Conservation (phyloP, 23 red algal species). For the Gracilaria domingensis region DNA sequence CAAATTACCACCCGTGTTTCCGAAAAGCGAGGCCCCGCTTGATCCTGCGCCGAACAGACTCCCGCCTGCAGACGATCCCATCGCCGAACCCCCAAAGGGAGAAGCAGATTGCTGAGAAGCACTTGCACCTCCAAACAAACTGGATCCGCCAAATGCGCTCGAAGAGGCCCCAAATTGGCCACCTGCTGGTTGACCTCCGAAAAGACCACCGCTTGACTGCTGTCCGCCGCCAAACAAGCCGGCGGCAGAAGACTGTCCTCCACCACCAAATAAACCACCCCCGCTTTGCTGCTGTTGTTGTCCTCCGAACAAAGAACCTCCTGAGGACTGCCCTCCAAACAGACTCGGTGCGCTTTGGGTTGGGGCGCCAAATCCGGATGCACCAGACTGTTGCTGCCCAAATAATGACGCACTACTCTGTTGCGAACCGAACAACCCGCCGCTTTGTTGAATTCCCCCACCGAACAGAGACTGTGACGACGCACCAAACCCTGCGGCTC, state of each 20-base stretch:
- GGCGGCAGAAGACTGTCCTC: neutral
- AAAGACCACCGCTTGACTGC: slow-evolving; percentile 18
- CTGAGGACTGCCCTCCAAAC: slow-evolving; percentile 45
- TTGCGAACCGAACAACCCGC: slow-evolving; percentile 1
- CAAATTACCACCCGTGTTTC: slow-evolving; percentile 34
- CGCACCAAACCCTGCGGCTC: slow-evolving; percentile 4
- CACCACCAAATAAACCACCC: slow-evolving; percentile 26
- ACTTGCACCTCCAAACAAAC: slow-evolving; percentile 14
- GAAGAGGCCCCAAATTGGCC: slow-evolving; percentile 36
- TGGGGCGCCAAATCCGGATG: slow-evolving; percentile 49
- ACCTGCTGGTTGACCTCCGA: slow-evolving; percentile 24
- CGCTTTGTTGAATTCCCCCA: slow-evolving; percentile 20
- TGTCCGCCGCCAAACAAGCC: slow-evolving; percentile 11
- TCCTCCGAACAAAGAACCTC: slow-evolving; percentile 22
- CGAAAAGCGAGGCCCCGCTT: slow-evolving; percentile 35
- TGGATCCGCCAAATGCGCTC: slow-evolving; percentile 34
- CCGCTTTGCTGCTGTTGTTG: slow-evolving; percentile 3
- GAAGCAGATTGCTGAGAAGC: slow-evolving; percentile 35
- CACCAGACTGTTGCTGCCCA: slow-evolving; percentile 41
- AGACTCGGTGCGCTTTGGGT: slow-evolving; percentile 4
- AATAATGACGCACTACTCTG: slow-evolving; percentile 9
- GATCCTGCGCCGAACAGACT: slow-evolving; percentile 36
- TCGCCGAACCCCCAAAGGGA: slow-evolving; percentile 29
- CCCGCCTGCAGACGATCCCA: slow-evolving; percentile 20
- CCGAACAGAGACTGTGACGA: slow-evolving; percentile 49